Percentiles rank a stretch among this genome's conserved stretches.
phyloP scores from a whole-genome alignment of 768 basidiomycete genomes.

The Termitomyces sp. region DNA sequence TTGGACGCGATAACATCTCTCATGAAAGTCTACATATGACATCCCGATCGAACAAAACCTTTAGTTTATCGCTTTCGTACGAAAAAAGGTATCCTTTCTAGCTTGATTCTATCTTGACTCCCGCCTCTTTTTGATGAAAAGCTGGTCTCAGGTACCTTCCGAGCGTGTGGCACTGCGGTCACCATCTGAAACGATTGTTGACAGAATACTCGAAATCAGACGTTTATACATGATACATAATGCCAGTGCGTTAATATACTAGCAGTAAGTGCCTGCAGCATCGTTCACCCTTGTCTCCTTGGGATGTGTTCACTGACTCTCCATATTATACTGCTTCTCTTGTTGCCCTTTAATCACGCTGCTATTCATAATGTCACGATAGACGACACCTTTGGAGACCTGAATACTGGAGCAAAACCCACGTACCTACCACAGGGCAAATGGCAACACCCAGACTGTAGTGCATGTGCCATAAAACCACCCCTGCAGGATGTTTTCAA shows the following conservation, averaged over 20 bases:
- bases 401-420: constrained; percentile 10
- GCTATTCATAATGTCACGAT: constrained; percentile 13
- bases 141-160: background rate
- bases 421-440: constrained; percentile 10
- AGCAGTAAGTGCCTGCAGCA: no score
- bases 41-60: no score
- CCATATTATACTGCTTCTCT: background rate
- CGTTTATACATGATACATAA: background rate
- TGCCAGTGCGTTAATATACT: background rate
- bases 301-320: background rate
- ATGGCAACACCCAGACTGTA: constrained; percentile 15
- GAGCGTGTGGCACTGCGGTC: background rate
- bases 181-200: background rate
- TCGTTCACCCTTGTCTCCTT: background rate
- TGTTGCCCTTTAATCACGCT: background rate
- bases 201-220: background rate
- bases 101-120: background rate
- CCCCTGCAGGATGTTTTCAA: constrained; percentile 4
- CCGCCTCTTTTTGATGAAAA: background rate
- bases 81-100: background rate
- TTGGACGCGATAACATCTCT: no score
- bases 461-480: constrained; percentile 11
- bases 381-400: background rate
- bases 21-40: no score
- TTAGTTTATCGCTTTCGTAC: background rate